Evolutionary conservation across 805 yeast genomes (phyloP).

Genomic region (Ogataea corticis): DNA sequence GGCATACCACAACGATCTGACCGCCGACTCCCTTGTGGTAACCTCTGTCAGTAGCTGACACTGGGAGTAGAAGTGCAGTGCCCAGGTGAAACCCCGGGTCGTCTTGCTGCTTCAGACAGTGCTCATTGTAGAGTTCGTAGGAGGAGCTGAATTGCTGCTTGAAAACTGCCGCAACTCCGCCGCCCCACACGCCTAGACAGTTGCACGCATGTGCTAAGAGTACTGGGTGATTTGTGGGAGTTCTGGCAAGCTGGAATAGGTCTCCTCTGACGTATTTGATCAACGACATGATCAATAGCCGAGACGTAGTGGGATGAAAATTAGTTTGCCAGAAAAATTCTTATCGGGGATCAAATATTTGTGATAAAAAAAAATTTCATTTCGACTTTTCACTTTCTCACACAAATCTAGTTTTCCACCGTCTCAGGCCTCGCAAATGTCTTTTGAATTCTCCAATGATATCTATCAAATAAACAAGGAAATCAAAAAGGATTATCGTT

Average conservation of each 20-base stretch:
- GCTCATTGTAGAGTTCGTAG: slow-evolving; percentile 45
- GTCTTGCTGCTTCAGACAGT: slow-evolving; percentile 37
- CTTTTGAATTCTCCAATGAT: slow-evolving; percentile 16
- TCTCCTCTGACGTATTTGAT: slow-evolving; percentile 57
- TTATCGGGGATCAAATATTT: not conserved
- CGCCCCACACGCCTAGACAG: slow-evolving; percentile 80
- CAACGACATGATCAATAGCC: slow-evolving; percentile 12
- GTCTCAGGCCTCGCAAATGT: too few species aligned
- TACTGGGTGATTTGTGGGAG: slow-evolving; percentile 33
- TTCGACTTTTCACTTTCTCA: not conserved
- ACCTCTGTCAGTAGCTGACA: slow-evolving; percentile 34
- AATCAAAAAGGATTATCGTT: slow-evolving; percentile 50
- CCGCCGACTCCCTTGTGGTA: slow-evolving; percentile 28
- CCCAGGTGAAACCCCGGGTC: slow-evolving; percentile 49
- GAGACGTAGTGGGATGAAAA: slow-evolving; percentile 2
- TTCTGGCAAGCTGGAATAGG: slow-evolving; percentile 42
- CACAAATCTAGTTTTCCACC: too few species aligned
- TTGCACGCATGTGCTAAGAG: slow-evolving; percentile 80
- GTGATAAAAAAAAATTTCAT: not conserved
- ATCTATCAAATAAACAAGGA: slow-evolving; percentile 35
- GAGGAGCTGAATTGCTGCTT: slow-evolving; percentile 56
- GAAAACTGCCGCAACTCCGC: slow-evolving; percentile 72
- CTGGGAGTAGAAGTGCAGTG: slow-evolving; percentile 46
- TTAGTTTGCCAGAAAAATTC: not conserved
- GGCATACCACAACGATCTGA: slow-evolving; percentile 52